Conservation (phyloP, 148 eudicot species). For the Oxyria digyna region DNA sequence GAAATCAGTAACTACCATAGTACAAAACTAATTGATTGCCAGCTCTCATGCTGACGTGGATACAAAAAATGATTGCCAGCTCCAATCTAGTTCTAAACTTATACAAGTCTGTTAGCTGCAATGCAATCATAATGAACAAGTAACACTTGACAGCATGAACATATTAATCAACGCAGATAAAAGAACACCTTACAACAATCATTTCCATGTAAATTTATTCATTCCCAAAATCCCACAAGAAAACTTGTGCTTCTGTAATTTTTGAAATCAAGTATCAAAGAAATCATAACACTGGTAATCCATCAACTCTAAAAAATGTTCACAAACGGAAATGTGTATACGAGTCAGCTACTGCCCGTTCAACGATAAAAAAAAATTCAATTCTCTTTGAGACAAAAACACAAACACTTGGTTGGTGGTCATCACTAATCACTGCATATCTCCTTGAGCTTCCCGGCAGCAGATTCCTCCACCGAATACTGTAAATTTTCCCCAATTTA, state of each 20-base stretch:
- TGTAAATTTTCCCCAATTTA: constrained; percentile 15
- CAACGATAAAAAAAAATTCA: neutral
- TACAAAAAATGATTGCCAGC: too few relatives aligned
- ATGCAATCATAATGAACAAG: neutral
- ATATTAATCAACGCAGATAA: neutral
- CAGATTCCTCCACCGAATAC: constrained; percentile 64
- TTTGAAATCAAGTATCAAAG: neutral
- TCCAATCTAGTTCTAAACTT: too few relatives aligned
- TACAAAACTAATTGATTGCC: too few relatives aligned
- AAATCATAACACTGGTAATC: neutral
- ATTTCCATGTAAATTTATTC: neutral
- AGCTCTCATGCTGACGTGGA: neutral
- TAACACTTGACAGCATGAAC: neutral
- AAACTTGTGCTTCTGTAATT: neutral
- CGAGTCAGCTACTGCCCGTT: neutral
- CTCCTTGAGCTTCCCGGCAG: constrained; percentile 50
- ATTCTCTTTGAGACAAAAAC: constrained; percentile 15
- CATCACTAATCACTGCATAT: constrained; percentile 34
- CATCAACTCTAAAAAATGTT: neutral
- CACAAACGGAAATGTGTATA: neutral
- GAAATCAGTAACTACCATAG: neutral
- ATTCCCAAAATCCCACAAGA: neutral
- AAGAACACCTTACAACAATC: neutral
- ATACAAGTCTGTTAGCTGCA: too few relatives aligned
- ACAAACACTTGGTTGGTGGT: constrained; percentile 31